Evolutionary conservation across 23 red algal genomes (phyloP), one percentile per base, ranked within the genome.

Genomic region (Agarophyton chilense): DNA sequence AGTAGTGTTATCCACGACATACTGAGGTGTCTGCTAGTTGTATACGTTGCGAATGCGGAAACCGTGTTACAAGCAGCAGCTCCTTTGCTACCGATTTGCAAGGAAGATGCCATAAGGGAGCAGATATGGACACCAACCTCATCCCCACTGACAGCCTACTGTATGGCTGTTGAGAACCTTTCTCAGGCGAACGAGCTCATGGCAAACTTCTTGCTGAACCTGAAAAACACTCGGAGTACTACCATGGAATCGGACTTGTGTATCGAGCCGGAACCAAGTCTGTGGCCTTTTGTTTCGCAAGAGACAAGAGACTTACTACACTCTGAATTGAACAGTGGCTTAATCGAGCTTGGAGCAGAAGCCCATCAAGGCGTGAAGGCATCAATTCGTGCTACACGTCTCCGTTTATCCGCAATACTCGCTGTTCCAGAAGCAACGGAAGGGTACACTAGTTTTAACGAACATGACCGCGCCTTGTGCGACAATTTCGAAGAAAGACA

Each of bases 61-160:
- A 89, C 85, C 31, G 55, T 78, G 4, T 52, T 89, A 38, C 85
- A 89, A 77, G 85, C 85, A 58, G 85, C 85, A 24, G 52, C 85
- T 78, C 85, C 67, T 31, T 53, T 89, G 24, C 85, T 89, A 34
- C 85, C 85, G 18, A 46, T 52, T 28, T 79, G 61, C 60, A 71
- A 89, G 54, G 85, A 67, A 65, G 85, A 89, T 63, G 71, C 85
- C 24, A 19, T 74, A 13, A 60, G 32, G 11, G 52, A 45, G 43
- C 46, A 89, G 33, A 38, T 89, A 16, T 89, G 85, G 85, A 40
- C 43, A 17, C 16, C n/a, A 42, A 71, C 42, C 25, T 68, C 72
- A 0, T 89, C 85, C 4, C 85, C 85, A 18, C 54, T 89, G 11
- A 63, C 72, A 10, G 85, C 85, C 47, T 89, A 89, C 62, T 28